Conservation (phyloP, 495 filamentous ascomycete species). For the Penicillium samsonianum region DNA sequence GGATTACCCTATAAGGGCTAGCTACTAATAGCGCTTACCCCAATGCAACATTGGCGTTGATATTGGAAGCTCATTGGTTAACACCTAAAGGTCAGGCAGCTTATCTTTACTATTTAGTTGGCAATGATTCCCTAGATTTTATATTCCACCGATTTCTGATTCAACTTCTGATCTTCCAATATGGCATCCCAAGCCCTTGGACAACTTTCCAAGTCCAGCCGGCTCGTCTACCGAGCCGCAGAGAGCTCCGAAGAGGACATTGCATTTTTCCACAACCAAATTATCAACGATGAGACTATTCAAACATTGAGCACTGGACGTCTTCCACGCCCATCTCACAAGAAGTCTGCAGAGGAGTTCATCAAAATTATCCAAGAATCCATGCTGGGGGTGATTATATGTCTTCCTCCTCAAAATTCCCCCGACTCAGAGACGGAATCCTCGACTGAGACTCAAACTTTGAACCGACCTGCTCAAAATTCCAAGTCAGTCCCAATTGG, state of each 20-base stretch:
- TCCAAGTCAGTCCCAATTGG: conserved; percentile 1
- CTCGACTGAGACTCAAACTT: not conserved
- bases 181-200: too few species aligned
- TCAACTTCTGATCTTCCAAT: too few species aligned
- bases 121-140: too few species aligned
- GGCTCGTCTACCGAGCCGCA: conserved; percentile 15
- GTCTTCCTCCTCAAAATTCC: not conserved
- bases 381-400: conserved; percentile 6
- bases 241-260: conserved; percentile 15
- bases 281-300: not conserved
- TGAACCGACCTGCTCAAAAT: not conserved
- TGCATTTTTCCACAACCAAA: conserved; percentile 4
- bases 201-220: conserved; percentile 1
- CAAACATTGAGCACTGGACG: conserved; percentile 3
- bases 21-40: too few species aligned
- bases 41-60: too few species aligned
- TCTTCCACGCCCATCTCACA: not conserved
- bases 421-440: not conserved
- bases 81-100: too few species aligned
- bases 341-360: not conserved
- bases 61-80: too few species aligned
- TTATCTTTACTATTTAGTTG: too few species aligned
- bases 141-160: too few species aligned
- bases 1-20: too few species aligned
- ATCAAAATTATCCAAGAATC: not conserved